Evolutionary conservation across 2,329 filamentous ascomycete species (phyloP).

Genomic region (Colletotrichum agaves): DNA sequence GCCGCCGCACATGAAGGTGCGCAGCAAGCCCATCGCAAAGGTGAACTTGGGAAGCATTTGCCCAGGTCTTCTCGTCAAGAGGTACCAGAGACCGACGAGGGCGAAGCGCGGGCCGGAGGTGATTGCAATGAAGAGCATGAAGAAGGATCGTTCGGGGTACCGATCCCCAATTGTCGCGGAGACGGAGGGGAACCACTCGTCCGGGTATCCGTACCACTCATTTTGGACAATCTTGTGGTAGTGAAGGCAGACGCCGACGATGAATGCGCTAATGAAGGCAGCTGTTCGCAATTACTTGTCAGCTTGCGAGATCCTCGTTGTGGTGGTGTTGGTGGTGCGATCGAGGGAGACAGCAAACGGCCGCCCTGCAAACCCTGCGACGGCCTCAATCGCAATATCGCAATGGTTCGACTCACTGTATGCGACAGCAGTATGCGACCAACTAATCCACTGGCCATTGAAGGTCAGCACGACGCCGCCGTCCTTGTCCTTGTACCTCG

Average conservation of each 20-base stretch:
- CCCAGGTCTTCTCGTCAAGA: constrained; percentile 82
- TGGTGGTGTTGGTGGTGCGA: not conserved
- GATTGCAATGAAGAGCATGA: constrained; percentile 96
- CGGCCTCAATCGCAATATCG: not conserved
- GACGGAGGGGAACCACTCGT: constrained; percentile 97
- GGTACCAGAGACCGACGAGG: constrained; percentile 91
- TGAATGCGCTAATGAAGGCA: constrained; percentile 87
- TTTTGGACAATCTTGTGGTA: constrained; percentile 98
- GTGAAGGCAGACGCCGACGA: constrained; percentile 84
- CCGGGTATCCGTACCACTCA: constrained; percentile 91
- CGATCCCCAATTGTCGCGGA: constrained; percentile 97
- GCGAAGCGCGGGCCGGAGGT: constrained; percentile 94
- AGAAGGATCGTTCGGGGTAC: constrained; percentile 95
- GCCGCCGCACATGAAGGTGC: constrained; percentile 93
- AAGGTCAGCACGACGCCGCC: constrained; percentile 70
- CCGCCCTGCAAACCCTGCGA: not conserved
- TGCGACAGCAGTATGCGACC: constrained; percentile 84
- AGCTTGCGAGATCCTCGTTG: not conserved
- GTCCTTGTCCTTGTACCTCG: constrained; percentile 73
- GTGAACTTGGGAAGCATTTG: constrained; percentile 83
- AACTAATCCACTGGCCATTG: constrained; percentile 91
- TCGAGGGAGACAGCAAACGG: constrained; percentile 6
- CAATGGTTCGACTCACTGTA: constrained; percentile 69
- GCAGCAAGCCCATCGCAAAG: constrained; percentile 81
- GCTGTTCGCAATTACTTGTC: constrained; percentile 54